Percentiles rank a stretch among this genome's conserved stretches.
These are phyloP conservation scores for Cantharellus anzutake DNA, from an alignment of 768 basidiomycete genomes.

Conservation along the genomic window DNA sequence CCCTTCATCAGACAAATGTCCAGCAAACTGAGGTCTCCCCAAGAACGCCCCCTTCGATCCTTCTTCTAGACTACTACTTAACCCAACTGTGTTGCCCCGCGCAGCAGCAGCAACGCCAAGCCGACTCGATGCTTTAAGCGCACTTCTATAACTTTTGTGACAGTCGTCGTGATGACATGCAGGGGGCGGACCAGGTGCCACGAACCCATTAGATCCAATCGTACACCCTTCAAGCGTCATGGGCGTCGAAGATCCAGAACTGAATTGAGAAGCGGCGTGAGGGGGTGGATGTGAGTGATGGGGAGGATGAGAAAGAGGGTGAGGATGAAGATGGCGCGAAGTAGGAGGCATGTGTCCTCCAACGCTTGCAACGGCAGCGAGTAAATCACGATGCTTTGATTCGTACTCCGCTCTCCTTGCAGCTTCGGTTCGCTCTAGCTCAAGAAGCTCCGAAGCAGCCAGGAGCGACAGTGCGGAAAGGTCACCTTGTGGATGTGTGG, in stretches of 20 bases:
- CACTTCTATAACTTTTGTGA: constrained; percentile 24
- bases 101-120: constrained; percentile 6
- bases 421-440: constrained; percentile 75
- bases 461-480: constrained; percentile 49
- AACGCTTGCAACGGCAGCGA: background rate
- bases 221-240: too few relatives aligned
- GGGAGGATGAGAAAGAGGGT: background rate
- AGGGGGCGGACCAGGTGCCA: constrained; percentile 17
- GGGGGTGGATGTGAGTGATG: background rate
- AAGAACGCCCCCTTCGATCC: too few relatives aligned
- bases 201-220: background rate
- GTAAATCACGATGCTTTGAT: background rate
- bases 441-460: constrained; percentile 78
- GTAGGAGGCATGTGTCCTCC: too few relatives aligned
- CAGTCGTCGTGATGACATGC: constrained; percentile 26
- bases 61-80: background rate
- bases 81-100: constrained; percentile 8
- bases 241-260: too few relatives aligned
- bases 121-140: constrained; percentile 15
- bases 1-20: too few relatives aligned
- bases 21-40: too few relatives aligned
- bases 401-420: constrained; percentile 56
- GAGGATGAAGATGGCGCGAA: background rate
- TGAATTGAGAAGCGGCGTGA: background rate
- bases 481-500: background rate